phyloP scores from a whole-genome alignment of 78 protist species.

The Trichosphaerium sp. region DNA sequence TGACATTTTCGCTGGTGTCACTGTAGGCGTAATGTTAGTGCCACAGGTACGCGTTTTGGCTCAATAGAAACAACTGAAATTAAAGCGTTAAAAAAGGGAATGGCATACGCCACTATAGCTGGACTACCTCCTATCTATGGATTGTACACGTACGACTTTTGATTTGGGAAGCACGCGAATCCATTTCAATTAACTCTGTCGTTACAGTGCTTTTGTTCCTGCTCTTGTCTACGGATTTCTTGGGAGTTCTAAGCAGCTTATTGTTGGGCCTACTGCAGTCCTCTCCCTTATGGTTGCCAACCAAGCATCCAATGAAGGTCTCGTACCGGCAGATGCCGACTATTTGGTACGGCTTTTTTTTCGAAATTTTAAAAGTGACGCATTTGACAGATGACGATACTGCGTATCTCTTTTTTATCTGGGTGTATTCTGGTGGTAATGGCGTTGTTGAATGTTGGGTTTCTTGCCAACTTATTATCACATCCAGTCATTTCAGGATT shows the following conservation, averaged over 20 bases:
- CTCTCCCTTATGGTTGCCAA: constrained; percentile 23
- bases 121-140: constrained; percentile 69
- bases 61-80: too few species aligned
- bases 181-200: too few species aligned
- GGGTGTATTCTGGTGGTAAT: constrained; percentile 43
- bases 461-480: constrained; percentile 49
- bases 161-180: too few species aligned
- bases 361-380: background rate
- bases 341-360: background rate
- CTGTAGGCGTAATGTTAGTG: constrained; percentile 50
- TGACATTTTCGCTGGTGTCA: constrained; percentile 58
- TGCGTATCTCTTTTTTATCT: constrained; percentile 18
- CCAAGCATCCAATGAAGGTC: background rate
- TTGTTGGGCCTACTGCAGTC: constrained; percentile 65
- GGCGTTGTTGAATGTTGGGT: constrained; percentile 59
- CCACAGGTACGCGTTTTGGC: constrained; percentile 57
- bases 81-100: constrained; percentile 45
- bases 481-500: constrained; percentile 69
- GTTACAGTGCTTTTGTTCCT: constrained; percentile 56
- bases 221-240: constrained; percentile 50
- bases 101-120: constrained; percentile 64
- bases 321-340: background rate
- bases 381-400: background rate
- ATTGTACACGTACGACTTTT: too few species aligned
- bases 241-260: constrained; percentile 55